These are phyloP conservation scores for Botrytis sinoallii DNA, from an alignment of 2,329 filamentous ascomycete species.

Conservation along the genomic window DNA sequence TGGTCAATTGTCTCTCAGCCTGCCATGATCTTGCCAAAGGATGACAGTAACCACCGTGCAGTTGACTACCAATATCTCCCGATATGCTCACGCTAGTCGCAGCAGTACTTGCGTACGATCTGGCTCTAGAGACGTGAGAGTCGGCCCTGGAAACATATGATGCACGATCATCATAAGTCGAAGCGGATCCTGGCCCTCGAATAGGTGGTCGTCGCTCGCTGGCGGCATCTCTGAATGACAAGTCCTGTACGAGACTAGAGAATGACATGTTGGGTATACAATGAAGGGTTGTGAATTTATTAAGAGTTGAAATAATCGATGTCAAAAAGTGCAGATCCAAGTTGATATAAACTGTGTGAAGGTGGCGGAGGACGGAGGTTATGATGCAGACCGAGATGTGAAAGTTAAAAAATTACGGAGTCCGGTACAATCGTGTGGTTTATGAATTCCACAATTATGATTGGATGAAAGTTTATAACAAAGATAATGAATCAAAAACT, in stretches of 20 bases:
- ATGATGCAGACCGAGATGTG: neutral
- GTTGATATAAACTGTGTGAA: neutral
- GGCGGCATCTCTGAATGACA: constrained; percentile 56
- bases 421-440: constrained; percentile 3
- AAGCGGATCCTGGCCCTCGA: constrained; percentile 44
- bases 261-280: constrained; percentile 55
- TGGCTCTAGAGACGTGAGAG: constrained; percentile 60
- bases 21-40: constrained; percentile 79
- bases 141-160: constrained; percentile 56
- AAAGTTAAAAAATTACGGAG: neutral
- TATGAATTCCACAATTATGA: constrained; percentile 17
- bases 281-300: neutral
- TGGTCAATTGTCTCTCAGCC: constrained; percentile 79
- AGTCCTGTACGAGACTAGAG: constrained; percentile 64
- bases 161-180: constrained; percentile 55
- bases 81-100: constrained; percentile 68
- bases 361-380: neutral
- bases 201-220: constrained; percentile 46
- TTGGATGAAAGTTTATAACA: constrained; percentile 7
- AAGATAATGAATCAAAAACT: neutral
- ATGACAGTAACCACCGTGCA: constrained; percentile 80
- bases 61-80: constrained; percentile 76
- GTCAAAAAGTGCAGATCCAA: neutral
- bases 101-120: constrained; percentile 64
- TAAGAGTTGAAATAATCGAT: neutral